Evolutionary conservation across 805 yeast species (phyloP), one percentile per base, ranked within the genome.

Genomic region (Cyberlindnera subsufficiens): DNA sequence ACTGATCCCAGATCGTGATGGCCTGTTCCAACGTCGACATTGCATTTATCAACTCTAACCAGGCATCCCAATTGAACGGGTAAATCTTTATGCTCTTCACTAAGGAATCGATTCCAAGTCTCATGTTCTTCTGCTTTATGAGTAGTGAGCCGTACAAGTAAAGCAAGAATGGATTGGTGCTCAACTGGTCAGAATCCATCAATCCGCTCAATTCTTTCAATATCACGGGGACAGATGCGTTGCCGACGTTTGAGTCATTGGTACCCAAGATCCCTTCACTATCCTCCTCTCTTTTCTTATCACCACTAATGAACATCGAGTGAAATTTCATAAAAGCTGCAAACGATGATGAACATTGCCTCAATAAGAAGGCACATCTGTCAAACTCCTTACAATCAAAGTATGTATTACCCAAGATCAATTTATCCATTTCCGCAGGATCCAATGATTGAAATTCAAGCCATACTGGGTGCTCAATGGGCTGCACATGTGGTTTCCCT

Each of bases 41-140:
- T 41, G 86, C 78, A 4, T 77, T 67, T 11, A 79, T 66, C 32
- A 93, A 67, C 57, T 91, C 97, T 44, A 74, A 71, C 97, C 97
- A 93, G 45, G 93, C 84, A 42, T 90, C 77, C 99, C 99, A 93
- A 60, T 91, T 91, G 60, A 73, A 85, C 0, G 97, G 96, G 53
- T 82, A 88, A 25, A 72, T 39, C 19, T 72, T 66, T 13, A 91
- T 57, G 1, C 96, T 82, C 37, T 70, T 71, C 27, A 79, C 67
- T 29, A 90, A 71, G 36, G 68, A 67, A 19, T 73, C 68, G 44
- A 82, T 79, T 0, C 97, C 96, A 30, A 67, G 59, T 2, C 65
- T 51, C n/a, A 64, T 63, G 49, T 82, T 79, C 38, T 80, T 79
- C 53, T 82, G 82, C 52, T 78, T 81, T 42, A 79, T 65, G 37